Evolutionary conservation across 1,139 yeast species (phyloP).

Genomic region (Blastobotrys illinoisensis): DNA sequence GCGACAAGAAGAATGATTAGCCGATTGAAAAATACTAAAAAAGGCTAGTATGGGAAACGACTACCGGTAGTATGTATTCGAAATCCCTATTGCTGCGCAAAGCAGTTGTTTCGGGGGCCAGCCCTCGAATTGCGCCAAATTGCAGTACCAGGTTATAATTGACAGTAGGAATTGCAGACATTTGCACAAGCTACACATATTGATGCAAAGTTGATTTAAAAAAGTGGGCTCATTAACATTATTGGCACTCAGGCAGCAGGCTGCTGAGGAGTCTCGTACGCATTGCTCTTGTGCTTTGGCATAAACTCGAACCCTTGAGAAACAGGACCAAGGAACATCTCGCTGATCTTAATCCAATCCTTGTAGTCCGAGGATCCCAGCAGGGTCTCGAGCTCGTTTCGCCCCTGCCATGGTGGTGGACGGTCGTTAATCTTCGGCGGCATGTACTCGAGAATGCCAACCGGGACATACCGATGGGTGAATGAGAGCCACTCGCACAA

Average conservation of each 20-base stretch:
- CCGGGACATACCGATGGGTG: conserved; percentile 90
- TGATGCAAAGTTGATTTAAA: too few relatives aligned
- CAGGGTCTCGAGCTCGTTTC: conserved; percentile 87
- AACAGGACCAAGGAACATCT: conserved; percentile 88
- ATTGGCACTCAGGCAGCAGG: too few relatives aligned
- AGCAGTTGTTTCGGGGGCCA: background rate
- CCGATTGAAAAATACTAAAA: too few relatives aligned
- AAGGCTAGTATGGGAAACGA: too few relatives aligned
- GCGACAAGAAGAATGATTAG: conserved; percentile 31
- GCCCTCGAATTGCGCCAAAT: background rate
- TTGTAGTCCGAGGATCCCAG: conserved; percentile 77
- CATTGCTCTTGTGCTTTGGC: conserved; percentile 93
- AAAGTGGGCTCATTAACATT: too few relatives aligned
- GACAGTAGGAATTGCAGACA: too few relatives aligned
- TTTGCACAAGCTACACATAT: background rate
- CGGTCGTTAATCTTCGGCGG: conserved; percentile 91
- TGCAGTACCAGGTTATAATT: too few relatives aligned
- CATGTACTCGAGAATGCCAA: conserved; percentile 80
- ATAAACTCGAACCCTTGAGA: conserved; percentile 68
- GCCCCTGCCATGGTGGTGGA: conserved; percentile 92
- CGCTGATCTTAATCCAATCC: conserved; percentile 97
- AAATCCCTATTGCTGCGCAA: too few relatives aligned
- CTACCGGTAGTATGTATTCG: too few relatives aligned
- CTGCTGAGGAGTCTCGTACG: conserved; percentile 41
- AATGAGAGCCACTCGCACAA: conserved; percentile 93